Conservation (phyloP, 2,329 filamentous ascomycete species). For the Ceratocystis smalleyi region DNA sequence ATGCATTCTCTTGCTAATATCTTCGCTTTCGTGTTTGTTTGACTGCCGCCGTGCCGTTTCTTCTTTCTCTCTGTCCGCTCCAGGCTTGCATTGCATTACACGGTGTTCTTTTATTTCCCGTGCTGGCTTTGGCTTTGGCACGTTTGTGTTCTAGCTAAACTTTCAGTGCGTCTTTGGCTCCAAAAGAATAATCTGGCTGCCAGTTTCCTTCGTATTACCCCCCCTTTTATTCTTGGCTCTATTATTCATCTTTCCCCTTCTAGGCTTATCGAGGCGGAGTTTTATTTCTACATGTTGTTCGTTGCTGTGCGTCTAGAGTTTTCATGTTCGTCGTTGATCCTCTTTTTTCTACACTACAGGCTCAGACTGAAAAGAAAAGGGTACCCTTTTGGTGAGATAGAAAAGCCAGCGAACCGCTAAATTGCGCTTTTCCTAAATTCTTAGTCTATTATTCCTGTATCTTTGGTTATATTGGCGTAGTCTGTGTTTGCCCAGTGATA, state of each 20-base stretch:
- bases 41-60: background rate
- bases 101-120: background rate
- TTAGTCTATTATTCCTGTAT: background rate
- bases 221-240: background rate
- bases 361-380: background rate
- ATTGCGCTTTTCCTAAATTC: no score
- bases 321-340: background rate
- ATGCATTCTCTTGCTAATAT: background rate
- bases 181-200: background rate
- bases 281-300: background rate
- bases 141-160: background rate
- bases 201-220: background rate
- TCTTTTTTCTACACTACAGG: background rate
- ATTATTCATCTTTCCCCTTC: background rate
- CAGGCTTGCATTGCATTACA: background rate
- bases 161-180: background rate
- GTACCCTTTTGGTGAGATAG: background rate
- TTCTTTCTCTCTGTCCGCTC: background rate
- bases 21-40: background rate
- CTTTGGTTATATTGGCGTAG: background rate
- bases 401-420: background rate
- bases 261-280: background rate
- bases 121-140: background rate
- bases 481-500: no score
- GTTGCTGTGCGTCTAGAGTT: background rate